Base-by-base conservation (phyloP, 805 yeast species). In the Blastobotrys mokoenaii region DNA sequence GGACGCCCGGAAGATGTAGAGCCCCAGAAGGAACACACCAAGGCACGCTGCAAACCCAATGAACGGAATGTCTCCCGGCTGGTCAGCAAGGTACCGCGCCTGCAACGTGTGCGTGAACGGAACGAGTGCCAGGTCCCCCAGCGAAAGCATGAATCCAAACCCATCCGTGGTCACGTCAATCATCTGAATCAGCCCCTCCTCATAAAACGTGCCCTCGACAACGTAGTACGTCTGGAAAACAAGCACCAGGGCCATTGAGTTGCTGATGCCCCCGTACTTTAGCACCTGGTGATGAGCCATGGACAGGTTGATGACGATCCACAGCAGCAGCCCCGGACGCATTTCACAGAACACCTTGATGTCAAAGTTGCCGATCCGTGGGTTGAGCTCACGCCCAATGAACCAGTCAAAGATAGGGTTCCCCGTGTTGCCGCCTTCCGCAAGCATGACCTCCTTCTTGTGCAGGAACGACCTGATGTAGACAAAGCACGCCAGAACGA, bases 101-200 rank as follows among this genome's bases (percentile, higher is more conserved):
- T 93, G 98, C 48, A 93, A 62, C 8, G 88, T 74, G 63, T 93
- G 93, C 1, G 95, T 75, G 71, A 90, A 90, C 29, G 98, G 98
- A 17, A 93, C 87, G 70, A 93, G 74, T 2, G 93, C 80, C 56
- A 93, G 72, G 61, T 93, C 98, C 25, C 98, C 98, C 68, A 90
- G 89, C 2, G 88, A 79, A 44, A 93, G 71, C 98, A 93, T 93
- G 66, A 82, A 89, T 1, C 98, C 98, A 62, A 93, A 87, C 0
- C 98, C 98, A 66, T 93, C 98, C 9, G 96, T 85, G 5, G 94
- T 84, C 41, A 89, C 79, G 63, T 93, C 98, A 75, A 93, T 90
- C 97, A 93, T 93, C 5, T 93, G 79, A 48, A 93, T 69, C 10
- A 81, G 76, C 4, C 97, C 97, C 58, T 79, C 85, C 63, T 93